These are phyloP conservation scores for Primulina eburnea DNA, from an alignment of 257 asterid genomes.

Conservation along the genomic window DNA sequence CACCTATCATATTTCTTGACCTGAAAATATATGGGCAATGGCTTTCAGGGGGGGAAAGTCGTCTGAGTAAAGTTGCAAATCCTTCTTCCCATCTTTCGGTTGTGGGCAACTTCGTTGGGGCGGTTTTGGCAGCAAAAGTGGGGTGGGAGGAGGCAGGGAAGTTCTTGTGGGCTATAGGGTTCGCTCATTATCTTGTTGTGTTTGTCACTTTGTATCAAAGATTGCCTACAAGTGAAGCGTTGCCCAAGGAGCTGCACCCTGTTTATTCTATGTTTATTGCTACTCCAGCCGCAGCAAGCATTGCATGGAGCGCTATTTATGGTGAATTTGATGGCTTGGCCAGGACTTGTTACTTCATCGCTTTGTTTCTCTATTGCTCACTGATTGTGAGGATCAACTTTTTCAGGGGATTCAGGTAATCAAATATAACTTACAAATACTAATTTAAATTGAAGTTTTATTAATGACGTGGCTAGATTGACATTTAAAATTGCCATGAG, in stretches of 20 bases:
- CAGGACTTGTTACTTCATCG: conserved; percentile 82
- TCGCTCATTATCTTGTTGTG: conserved; percentile 86
- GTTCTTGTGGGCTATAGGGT: conserved; percentile 85
- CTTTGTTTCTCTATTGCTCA: conserved; percentile 70
- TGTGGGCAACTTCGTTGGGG: conserved; percentile 88
- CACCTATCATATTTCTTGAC: conserved; percentile 69
- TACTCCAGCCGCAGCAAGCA: conserved; percentile 89
- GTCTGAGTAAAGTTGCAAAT: conserved; percentile 74
- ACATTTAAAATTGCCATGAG: background rate
- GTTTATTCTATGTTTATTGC: conserved; percentile 95
- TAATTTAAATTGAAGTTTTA: background rate
- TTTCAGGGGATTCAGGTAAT: conserved; percentile 82
- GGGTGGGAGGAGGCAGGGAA: conserved; percentile 86
- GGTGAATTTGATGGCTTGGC: conserved; percentile 83
- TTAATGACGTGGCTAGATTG: background rate
- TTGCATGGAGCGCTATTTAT: conserved; percentile 87
- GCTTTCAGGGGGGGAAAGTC: conserved; percentile 88
- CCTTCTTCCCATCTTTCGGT: conserved; percentile 89
- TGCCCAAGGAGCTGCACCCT: conserved; percentile 92
- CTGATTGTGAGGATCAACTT: conserved; percentile 81
- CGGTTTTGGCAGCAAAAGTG: conserved; percentile 78
- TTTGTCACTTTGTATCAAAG: conserved; percentile 89
- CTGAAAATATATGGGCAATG: conserved; percentile 89
- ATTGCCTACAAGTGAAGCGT: conserved; percentile 77
- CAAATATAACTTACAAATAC: background rate